phyloP scores from a whole-genome alignment of 176 grass and related monocot species.

The Thinopyrum elongatum region DNA sequence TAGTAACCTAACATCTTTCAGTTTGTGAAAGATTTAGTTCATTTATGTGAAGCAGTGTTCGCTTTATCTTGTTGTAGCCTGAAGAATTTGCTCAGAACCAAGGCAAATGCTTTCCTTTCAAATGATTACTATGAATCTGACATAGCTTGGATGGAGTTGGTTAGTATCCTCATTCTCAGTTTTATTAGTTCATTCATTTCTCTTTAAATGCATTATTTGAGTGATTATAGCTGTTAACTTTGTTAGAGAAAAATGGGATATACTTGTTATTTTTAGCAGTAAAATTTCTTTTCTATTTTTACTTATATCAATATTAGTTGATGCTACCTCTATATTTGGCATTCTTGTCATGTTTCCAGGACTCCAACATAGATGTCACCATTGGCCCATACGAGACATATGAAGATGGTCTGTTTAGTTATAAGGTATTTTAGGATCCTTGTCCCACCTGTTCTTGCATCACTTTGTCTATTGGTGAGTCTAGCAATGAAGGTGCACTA shows the following conservation, averaged over 20 bases:
- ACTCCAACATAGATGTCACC: conserved; percentile 91
- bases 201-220: background rate
- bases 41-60: background rate
- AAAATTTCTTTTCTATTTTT: background rate
- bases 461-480: conserved; percentile 2
- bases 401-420: conserved; percentile 94
- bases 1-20: conserved; percentile 3
- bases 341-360: conserved; percentile 46
- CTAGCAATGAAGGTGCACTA: background rate
- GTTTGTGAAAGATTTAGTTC: conserved; percentile 14
- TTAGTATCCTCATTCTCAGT: conserved; percentile 42
- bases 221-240: background rate
- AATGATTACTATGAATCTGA: conserved; percentile 98
- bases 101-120: conserved; percentile 88
- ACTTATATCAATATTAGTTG: background rate
- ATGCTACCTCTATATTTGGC: conserved; percentile 29
- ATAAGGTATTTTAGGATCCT: conserved; percentile 62
- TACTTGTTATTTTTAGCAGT: background rate
- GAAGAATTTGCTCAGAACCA: conserved; percentile 80
- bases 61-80: conserved; percentile 51
- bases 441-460: conserved; percentile 12
- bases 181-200: conserved; percentile 20
- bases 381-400: conserved; percentile 99
- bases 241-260: background rate
- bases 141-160: conserved; percentile 97